Evolutionary conservation across 805 yeast species (phyloP), one percentile per base, ranked within the genome.

Genomic region (Saturnispora hagleri): DNA sequence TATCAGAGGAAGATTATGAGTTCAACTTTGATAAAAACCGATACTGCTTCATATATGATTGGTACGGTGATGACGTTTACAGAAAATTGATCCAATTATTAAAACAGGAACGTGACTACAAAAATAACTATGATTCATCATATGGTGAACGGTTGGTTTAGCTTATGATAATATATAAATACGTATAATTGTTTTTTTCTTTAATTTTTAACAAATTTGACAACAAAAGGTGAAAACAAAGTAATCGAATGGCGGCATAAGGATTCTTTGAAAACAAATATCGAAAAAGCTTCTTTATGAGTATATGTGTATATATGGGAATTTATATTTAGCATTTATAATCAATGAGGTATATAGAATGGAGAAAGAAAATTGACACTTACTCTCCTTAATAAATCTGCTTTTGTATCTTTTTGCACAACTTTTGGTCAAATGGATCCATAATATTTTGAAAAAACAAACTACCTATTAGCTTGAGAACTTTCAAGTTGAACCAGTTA

Each of bases 401-500:
- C 34, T 10, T 31, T 31, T 12, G 34, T 31, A 13, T 31, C 15
- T 31, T 31, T 31, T 10, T 10, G 15, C 3, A 12, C 15, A 12
- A 10, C 15, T 31, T 9, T 28, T 31, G 13, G 5, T 31, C 15
- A 10, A 31, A 10, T 31, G 15, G 34, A 31, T 10, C 34, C 34
- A 4, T 2, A 3, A 31, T 13, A 9, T 31, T 13, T 9, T 31
- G 13, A 22, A 6, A 31, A 31, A 31, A 8, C 3, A 12, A 13
- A 31, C 15, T 8, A 26, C 10, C 34, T 10, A 9, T 12, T 1
- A 10, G 12, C 12, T 31, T 5, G 12, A 28, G 4, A 31, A 12
- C 4, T 46, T 47, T 36, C 56, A 53, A 6, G 60, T 57, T 31
- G 52, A 53, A 47, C 63, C 62, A 48, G 60, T 74, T 46, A 79